Evolutionary conservation across 805 yeast species (phyloP).

Genomic region (Hanseniaspora valbyensis): DNA sequence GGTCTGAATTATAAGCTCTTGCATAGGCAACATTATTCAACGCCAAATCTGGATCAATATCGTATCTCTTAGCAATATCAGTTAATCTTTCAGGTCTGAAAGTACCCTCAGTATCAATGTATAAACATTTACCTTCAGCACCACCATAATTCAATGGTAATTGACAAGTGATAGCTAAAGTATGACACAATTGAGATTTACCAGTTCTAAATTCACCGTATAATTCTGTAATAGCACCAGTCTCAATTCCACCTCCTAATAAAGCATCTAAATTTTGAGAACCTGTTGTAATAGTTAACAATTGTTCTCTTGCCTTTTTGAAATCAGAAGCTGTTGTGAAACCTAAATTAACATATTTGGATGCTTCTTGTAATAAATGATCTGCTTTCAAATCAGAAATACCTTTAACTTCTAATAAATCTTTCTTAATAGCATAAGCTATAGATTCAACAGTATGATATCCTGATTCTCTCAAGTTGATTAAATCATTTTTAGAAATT

Average conservation of each 20-base stretch:
- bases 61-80: slow-evolving; percentile 83
- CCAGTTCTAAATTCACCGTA: slow-evolving; percentile 98
- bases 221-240: slow-evolving; percentile 91
- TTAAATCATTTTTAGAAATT: slow-evolving; percentile 64
- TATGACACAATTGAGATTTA: slow-evolving; percentile 92
- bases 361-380: slow-evolving; percentile 67
- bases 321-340: slow-evolving; percentile 95
- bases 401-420: slow-evolving; percentile 68
- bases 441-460: slow-evolving; percentile 82
- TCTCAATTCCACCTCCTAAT: slow-evolving; percentile 92
- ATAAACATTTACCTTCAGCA: slow-evolving; percentile 94
- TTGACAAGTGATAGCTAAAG: slow-evolving; percentile 93
- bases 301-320: slow-evolving; percentile 77
- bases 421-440: slow-evolving; percentile 85
- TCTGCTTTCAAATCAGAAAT: slow-evolving; percentile 94
- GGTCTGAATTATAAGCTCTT: slow-evolving; percentile 94
- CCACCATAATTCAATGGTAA: slow-evolving; percentile 95
- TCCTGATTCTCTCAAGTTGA: slow-evolving; percentile 72
- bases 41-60: slow-evolving; percentile 87
- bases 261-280: slow-evolving; percentile 87
- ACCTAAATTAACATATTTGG: slow-evolving; percentile 84
- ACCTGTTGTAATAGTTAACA: slow-evolving; percentile 90
- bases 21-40: slow-evolving; percentile 95
- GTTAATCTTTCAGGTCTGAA: slow-evolving; percentile 85
- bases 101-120: slow-evolving; percentile 94